Evolutionary conservation across 116 monocot genomes (phyloP).

Genomic region (Trichopus zeylanicus): DNA sequence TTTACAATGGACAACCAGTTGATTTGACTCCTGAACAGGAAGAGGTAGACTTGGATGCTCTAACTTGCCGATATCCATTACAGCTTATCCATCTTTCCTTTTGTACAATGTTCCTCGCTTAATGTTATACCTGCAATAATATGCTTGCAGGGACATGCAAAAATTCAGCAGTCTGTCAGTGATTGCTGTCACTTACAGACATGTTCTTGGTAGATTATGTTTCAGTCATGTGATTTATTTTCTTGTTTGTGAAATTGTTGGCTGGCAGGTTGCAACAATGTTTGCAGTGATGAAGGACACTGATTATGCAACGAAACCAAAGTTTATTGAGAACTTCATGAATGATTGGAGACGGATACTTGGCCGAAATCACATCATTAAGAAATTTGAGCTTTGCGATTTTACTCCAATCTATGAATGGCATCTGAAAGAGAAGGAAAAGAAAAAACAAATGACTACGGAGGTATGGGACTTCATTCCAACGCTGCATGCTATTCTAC

Average conservation of each 20-base stretch:
- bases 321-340: slow-evolving; percentile 88
- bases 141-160: not conserved
- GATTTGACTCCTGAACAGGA: slow-evolving; percentile 93
- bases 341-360: slow-evolving; percentile 86
- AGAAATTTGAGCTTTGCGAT: slow-evolving; percentile 91
- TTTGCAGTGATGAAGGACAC: slow-evolving; percentile 99
- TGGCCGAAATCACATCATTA: slow-evolving; percentile 86
- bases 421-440: slow-evolving; percentile 94
- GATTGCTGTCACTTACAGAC: not conserved
- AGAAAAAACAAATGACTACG: slow-evolving; percentile 90
- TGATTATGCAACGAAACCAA: slow-evolving; percentile 81
- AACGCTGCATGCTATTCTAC: not conserved
- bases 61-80: not conserved
- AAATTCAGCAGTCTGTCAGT: not conserved
- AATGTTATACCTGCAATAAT: not conserved
- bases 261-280: slow-evolving; percentile 93
- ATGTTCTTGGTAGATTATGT: not conserved
- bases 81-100: too few species aligned
- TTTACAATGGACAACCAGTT: slow-evolving; percentile 85
- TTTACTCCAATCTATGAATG: slow-evolving; percentile 99
- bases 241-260: slow-evolving; percentile 8
- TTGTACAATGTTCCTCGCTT: not conserved
- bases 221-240: not conserved
- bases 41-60: slow-evolving; percentile 43
- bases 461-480: not conserved